Percentiles rank a stretch among this genome's conserved stretches.
phyloP scores from a whole-genome alignment of 345 rosid species.

The Carallia pectinifolia region DNA sequence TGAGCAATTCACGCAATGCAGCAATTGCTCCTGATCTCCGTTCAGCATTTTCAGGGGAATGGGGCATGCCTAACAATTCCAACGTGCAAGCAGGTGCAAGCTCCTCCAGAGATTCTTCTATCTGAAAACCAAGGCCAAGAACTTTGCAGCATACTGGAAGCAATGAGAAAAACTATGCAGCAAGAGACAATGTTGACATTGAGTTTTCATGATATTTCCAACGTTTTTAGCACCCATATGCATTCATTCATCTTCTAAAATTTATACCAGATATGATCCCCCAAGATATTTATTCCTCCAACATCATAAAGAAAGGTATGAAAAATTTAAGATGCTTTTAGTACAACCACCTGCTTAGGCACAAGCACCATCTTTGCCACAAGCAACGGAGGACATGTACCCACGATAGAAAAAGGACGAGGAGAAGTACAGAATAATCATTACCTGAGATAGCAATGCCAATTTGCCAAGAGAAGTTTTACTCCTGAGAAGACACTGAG shows the following conservation, averaged over 20 bases:
- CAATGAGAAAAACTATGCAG: background rate
- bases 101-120: conserved; percentile 96
- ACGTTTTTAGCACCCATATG: background rate
- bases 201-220: background rate
- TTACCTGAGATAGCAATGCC: conserved; percentile 72
- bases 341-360: background rate
- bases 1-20: conserved; percentile 80
- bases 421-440: conserved; percentile 2
- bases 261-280: background rate
- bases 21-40: conserved; percentile 86
- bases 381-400: background rate
- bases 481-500: conserved; percentile 86
- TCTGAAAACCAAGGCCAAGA: conserved; percentile 41
- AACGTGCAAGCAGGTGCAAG: conserved; percentile 98
- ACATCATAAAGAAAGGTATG: background rate
- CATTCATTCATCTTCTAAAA: background rate
- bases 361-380: background rate
- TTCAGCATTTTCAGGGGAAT: conserved; percentile 75
- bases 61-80: conserved; percentile 84
- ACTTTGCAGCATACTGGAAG: conserved; percentile 8
- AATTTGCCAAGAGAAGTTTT: conserved; percentile 70
- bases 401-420: too few species aligned
- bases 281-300: background rate
- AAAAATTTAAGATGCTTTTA: background rate
- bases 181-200: background rate